A percentile compares a stretch with the other conserved stretches of the same genome.
Conservation (phyloP, 257 asterid genomes). For the Craterostigma plantagineum region DNA sequence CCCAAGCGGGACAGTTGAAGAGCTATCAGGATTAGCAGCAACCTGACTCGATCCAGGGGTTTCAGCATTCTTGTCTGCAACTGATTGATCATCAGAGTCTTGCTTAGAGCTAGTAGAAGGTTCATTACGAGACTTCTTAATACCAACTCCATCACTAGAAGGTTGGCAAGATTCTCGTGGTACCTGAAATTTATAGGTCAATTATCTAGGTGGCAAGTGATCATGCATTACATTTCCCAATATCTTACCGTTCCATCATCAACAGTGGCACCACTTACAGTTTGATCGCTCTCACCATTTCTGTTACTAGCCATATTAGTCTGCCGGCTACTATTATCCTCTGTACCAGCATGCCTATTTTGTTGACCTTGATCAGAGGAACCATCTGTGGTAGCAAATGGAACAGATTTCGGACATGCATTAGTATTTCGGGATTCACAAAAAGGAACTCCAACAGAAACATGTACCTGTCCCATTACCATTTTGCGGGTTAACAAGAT, state of each 20-base stretch:
- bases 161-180: no score
- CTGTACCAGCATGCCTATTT: slow-evolving; percentile 15
- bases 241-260: slow-evolving; percentile 16
- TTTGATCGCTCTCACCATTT: slow-evolving; percentile 3
- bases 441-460: no score
- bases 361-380: slow-evolving; percentile 20
- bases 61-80: background rate
- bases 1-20: slow-evolving; percentile 56
- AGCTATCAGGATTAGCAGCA: slow-evolving; percentile 15
- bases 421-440: no score
- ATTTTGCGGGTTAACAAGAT: slow-evolving; percentile 14
- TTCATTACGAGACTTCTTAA: slow-evolving; percentile 10
- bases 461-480: slow-evolving; percentile 5
- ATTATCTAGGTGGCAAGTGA: no score
- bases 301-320: no score
- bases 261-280: slow-evolving; percentile 2
- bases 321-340: slow-evolving; percentile 12
- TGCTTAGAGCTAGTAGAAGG: slow-evolving; percentile 18
- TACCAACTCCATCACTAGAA: background rate
- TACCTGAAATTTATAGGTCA: no score
- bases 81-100: slow-evolving; percentile 10
- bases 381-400: slow-evolving; percentile 24
- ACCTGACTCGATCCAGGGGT: slow-evolving; percentile 13
- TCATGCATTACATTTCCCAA: background rate
- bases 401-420: no score